These are phyloP conservation scores for Mytilinidion resinicola DNA, from an alignment of 495 filamentous ascomycete species.

Conservation along the genomic window DNA sequence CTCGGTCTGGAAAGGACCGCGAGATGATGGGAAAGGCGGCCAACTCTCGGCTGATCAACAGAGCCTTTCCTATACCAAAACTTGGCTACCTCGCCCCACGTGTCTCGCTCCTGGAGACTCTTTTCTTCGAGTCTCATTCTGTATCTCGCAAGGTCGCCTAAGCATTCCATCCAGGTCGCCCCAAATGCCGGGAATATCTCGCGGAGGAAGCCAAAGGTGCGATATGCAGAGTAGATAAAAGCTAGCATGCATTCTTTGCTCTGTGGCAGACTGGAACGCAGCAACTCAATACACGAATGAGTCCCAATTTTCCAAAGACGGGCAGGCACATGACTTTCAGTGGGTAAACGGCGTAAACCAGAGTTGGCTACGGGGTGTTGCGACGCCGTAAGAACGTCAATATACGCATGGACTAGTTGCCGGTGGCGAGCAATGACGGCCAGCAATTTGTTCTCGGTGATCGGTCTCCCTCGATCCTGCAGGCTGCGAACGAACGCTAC, in stretches of 20 bases:
- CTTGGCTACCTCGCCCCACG: constrained; percentile 69
- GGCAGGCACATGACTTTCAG: constrained; percentile 72
- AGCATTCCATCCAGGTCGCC: constrained; percentile 86
- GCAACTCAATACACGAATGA: constrained; percentile 66
- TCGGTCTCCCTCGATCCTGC: too few species aligned
- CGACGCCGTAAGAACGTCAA: constrained; percentile 54
- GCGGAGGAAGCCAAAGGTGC: constrained; percentile 71
- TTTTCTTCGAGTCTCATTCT: constrained; percentile 75
- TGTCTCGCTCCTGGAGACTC: constrained; percentile 62
- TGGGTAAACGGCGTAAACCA: constrained; percentile 51
- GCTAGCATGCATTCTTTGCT: constrained; percentile 75
- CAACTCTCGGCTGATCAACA: constrained; percentile 61
- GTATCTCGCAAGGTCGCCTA: constrained; percentile 70
- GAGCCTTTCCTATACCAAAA: constrained; percentile 79
- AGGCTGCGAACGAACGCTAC: too few species aligned
- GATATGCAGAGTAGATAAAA: constrained; percentile 76
- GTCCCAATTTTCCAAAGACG: constrained; percentile 83
- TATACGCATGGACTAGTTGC: too few species aligned
- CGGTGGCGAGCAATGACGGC: too few species aligned
- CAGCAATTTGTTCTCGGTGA: too few species aligned
- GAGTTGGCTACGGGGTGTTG: constrained; percentile 65
- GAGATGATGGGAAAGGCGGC: constrained; percentile 77
- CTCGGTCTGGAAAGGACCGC: constrained; percentile 75
- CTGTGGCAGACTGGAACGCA: constrained; percentile 61
- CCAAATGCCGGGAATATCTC: constrained; percentile 71